A percentile compares a stretch with the other conserved stretches of the same genome.
These are phyloP conservation scores for Lantana camara DNA, from an alignment of 257 asterid species.

Conservation along the genomic window DNA sequence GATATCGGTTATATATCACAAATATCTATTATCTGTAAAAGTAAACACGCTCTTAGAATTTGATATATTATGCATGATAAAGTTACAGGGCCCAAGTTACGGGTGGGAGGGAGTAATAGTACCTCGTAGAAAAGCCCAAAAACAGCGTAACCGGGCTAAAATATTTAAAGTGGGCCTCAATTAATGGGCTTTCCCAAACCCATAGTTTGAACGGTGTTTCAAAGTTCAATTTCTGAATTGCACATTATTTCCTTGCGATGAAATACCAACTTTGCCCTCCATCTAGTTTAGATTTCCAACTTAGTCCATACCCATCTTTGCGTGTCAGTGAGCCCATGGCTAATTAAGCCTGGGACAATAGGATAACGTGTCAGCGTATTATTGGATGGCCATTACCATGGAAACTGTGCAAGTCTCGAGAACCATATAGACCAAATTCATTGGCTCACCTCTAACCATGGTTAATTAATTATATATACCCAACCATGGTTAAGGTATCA, in stretches of 20 bases:
- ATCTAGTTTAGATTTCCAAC: not conserved
- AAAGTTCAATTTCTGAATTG: no score
- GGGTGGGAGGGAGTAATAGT: no score
- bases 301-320: conserved; percentile 12
- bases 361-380: conserved; percentile 22
- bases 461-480: conserved; percentile 4
- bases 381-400: not conserved
- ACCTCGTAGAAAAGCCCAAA: no score
- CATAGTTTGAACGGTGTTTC: not conserved
- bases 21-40: no score
- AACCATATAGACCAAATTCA: conserved; percentile 3
- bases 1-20: no score
- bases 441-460: conserved; percentile 6
- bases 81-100: not conserved
- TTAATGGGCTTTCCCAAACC: not conserved
- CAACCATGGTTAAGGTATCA: conserved; percentile 10
- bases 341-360: not conserved
- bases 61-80: no score
- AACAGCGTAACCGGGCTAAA: no score
- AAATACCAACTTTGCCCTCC: no score
- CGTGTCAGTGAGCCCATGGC: conserved; percentile 21
- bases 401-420: conserved; percentile 14
- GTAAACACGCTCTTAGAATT: no score
- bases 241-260: no score
- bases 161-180: not conserved